Evolutionary conservation across 441 rosid species (phyloP), one percentile per base, ranked within the genome.

Genomic region (Syzygium malaccense): DNA sequence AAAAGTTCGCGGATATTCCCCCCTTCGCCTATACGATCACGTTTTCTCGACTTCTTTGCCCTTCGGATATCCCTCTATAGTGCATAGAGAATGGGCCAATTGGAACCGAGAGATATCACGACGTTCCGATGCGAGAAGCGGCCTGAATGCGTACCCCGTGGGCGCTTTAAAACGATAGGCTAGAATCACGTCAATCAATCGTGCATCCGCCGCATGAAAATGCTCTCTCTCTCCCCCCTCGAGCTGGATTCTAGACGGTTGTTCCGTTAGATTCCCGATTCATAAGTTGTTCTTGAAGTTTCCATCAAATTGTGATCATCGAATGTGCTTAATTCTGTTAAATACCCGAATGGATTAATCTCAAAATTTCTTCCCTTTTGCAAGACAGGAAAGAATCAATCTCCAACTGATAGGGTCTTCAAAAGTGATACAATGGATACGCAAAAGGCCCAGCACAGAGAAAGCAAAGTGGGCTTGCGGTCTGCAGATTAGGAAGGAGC

Each of bases 41-140:
- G 64, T 60, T 15, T 13, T 8, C 14, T 17, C 23, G 68, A n/a
- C 19, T 62, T 14, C 4, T 28, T n/a, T 62, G 68, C 68, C 68
- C 19, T 28, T n/a, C 33, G 28, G 12, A 37, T 37, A 37, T 37
- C 3, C 37, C 37, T 37, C 37, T 37, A 37, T 4, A 37, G 37
- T 3, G 37, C 37, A 37, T 37, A 3, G 37, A 37, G 33, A 5
- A 37, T 8, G 6, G 19, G 7, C 3, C 17, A 0, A 19, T 33
- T 3, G 1, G 25, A 20, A 19, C 2, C 6, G 33, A 33, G 2
- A 20, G 14, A 1, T 48, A 20, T 37, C 49, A 11, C 28, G 19
- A 33, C 33, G 8, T 0, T 32, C 48, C 8, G 18, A 20, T 0
- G 7, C 4, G 4, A 3, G 11, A 6, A 37, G 15, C 0, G 8